Conservation (phyloP, 116 monocot genomes). For the Cymodocea nodosa region DNA sequence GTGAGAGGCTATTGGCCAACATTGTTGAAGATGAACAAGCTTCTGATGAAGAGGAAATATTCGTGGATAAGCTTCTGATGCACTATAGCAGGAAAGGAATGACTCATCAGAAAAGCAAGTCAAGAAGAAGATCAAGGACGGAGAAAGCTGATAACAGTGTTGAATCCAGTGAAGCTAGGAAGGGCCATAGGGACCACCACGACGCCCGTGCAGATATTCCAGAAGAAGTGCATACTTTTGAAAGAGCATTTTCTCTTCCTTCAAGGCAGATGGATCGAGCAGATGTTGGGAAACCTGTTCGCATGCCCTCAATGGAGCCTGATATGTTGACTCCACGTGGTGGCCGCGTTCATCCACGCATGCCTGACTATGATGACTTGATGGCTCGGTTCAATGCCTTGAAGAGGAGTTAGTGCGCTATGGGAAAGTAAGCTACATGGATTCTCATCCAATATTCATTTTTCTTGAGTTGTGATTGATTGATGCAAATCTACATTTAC, state of each 20-base stretch:
- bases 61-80: slow-evolving; percentile 37
- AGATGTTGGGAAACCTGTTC: slow-evolving; percentile 4
- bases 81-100: slow-evolving; percentile 43
- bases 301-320: slow-evolving; percentile 29
- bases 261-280: slow-evolving; percentile 11
- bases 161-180: neutral
- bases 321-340: slow-evolving; percentile 10
- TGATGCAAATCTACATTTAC: too few species aligned
- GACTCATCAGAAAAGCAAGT: slow-evolving; percentile 1
- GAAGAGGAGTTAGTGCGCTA: slow-evolving; percentile 11
- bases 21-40: neutral
- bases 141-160: neutral
- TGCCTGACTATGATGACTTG: slow-evolving; percentile 34
- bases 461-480: neutral
- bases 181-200: neutral
- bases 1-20: neutral
- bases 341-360: slow-evolving; percentile 24
- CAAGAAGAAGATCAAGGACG: slow-evolving; percentile 9
- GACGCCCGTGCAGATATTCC: neutral
- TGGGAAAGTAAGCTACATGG: neutral
- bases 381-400: slow-evolving; percentile 22
- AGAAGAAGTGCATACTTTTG: slow-evolving; percentile 6
- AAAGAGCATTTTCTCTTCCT: slow-evolving; percentile 29
- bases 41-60: slow-evolving; percentile 30
- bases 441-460: neutral